phyloP scores from a whole-genome alignment of 2,329 filamentous ascomycete genomes.

The Trichoderma sp. region DNA sequence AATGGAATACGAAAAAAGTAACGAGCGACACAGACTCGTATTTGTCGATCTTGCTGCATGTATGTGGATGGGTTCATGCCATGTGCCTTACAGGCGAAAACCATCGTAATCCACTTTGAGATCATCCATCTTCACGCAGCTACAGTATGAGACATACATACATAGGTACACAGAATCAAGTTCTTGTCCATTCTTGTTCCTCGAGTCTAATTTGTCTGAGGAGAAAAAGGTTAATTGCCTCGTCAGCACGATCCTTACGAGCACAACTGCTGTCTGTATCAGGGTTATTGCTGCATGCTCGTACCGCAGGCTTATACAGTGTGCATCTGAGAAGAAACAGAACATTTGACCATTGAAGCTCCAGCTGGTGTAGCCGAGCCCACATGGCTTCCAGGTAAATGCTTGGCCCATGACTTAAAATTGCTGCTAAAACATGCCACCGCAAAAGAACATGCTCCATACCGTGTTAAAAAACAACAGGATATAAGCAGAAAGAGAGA shows the following conservation, averaged over 20 bases:
- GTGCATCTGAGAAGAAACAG: neutral
- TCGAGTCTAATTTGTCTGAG: constrained; percentile 4
- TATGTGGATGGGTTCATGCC: neutral
- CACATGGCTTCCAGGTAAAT: neutral
- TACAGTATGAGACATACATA: too few relatives aligned
- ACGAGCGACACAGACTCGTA: constrained; percentile 5
- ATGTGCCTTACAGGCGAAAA: neutral
- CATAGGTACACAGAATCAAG: neutral
- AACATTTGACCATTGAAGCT: neutral
- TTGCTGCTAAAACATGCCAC: neutral
- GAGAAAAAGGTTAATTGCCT: constrained; percentile 10
- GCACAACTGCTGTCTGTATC: neutral
- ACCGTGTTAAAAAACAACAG: neutral
- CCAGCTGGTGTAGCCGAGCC: constrained; percentile 3
- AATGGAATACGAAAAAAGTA: constrained; percentile 1
- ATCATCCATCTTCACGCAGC: neutral
- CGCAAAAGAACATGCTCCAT: neutral
- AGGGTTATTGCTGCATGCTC: neutral
- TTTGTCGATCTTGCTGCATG: constrained; percentile 5
- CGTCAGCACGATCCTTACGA: constrained; percentile 6
- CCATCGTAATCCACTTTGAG: neutral
- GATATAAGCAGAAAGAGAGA: too few relatives aligned
- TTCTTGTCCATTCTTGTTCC: neutral
- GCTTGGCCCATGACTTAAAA: neutral
- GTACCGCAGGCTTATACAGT: neutral